A percentile compares a stretch with the other conserved stretches of the same genome.
phyloP scores from a whole-genome alignment of 805 yeast genomes.

The Lipomyces chichibuensis region DNA sequence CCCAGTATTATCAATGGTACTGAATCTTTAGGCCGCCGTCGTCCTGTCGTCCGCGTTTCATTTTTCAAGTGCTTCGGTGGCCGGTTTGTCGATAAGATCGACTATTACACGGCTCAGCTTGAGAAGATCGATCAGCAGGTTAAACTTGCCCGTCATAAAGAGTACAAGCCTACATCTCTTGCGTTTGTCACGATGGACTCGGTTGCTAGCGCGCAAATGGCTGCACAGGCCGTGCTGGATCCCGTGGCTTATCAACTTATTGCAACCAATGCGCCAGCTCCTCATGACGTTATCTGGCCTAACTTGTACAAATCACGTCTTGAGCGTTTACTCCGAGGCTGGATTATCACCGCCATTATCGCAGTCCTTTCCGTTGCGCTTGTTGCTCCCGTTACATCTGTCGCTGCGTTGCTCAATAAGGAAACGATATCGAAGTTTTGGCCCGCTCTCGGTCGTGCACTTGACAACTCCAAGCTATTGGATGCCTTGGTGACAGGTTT shows the following conservation, averaged over 20 bases:
- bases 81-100: slow-evolving; percentile 73
- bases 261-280: slow-evolving; percentile 89
- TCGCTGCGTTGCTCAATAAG: slow-evolving; percentile 79
- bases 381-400: slow-evolving; percentile 79
- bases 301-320: slow-evolving; percentile 78
- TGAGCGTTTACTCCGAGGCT: slow-evolving; percentile 67
- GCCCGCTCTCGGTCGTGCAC: slow-evolving; percentile 75
- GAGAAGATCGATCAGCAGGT: slow-evolving; percentile 74
- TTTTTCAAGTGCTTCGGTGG: slow-evolving; percentile 66
- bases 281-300: slow-evolving; percentile 93
- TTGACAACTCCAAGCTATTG: slow-evolving; percentile 69
- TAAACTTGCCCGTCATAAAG: slow-evolving; percentile 60
- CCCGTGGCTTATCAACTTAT: slow-evolving; percentile 84
- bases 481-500: slow-evolving; percentile 81
- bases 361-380: slow-evolving; percentile 71
- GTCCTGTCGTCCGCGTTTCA: slow-evolving; percentile 70
- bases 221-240: slow-evolving; percentile 92
- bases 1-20: slow-evolving; percentile 27
- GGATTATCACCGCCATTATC: slow-evolving; percentile 65
- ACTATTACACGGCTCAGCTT: slow-evolving; percentile 69
- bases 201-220: slow-evolving; percentile 94
- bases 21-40: slow-evolving; percentile 31
- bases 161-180: slow-evolving; percentile 81
- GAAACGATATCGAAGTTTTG: slow-evolving; percentile 77
- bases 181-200: slow-evolving; percentile 95